Base-by-base conservation (phyloP, 2,329 filamentous ascomycete species). In the Huntiella bhutanensis region DNA sequence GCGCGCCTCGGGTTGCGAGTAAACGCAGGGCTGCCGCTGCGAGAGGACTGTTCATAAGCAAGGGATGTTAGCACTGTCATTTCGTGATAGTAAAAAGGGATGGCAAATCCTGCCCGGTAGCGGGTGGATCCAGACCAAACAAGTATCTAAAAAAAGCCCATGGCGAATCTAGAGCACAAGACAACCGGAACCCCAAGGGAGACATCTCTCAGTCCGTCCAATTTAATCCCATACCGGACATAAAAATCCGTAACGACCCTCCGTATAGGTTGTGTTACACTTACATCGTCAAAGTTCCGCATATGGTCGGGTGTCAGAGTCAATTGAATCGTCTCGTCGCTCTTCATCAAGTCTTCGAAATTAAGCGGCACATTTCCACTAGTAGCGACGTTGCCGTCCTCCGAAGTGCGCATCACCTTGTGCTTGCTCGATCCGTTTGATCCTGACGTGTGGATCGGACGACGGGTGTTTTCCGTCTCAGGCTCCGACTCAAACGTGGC, bases 281-380 rank as follows among this genome's bases (percentile, higher is more conserved):
- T 45, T 50, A 50, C 28, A 32, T 33, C 80, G 59, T 83, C 77
- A 54, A 82, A 77, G 52, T 82, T 73, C 51, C 81, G 77, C 72
- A 88, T 83, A 53, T 71, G 82, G 56, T 82, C 77, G 0, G 83
- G 82, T 0, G 83, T 91, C 22, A 88, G 66, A 1, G 83, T 88
- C 58, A 81, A 88, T 54, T 83, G 82, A 38, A 88, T 77, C 1
- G 83, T 88, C 57, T 86, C 75, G 54, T 85, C 80, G 58, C 82
- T 86, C 48, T 82, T 75, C 51, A 91, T 87, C 43, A 88, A 67
- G 54, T 86, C 72, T 56, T 91, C 83, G 55, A 91, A 80, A 54
- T 81, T 76, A 41, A 71, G 74, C 7, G 74, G 71, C 42, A 79
- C 73, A 49, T 78, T 73, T 40, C 74, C 72, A 5, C 65, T 62